These are phyloP conservation scores for Leucaena leucocephala DNA, from an alignment of 306 rosid genomes.

Conservation along the genomic window DNA sequence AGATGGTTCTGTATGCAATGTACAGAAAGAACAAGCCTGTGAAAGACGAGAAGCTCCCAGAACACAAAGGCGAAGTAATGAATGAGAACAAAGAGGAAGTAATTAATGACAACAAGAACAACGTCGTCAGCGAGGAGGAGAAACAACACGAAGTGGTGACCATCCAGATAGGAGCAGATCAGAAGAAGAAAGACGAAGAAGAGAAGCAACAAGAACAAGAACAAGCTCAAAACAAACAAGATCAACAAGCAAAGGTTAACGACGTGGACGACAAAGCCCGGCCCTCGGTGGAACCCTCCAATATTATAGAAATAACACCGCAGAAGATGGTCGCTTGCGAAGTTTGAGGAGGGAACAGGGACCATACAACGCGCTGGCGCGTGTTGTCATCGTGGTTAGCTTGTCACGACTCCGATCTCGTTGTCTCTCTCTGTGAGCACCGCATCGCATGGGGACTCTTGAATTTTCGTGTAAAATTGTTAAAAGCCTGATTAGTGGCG, in stretches of 20 bases:
- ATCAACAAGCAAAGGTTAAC: background rate
- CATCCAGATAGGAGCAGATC: slow-evolving; percentile 20
- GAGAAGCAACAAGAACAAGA: background rate
- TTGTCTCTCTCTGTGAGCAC: background rate
- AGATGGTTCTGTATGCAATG: slow-evolving; percentile 62
- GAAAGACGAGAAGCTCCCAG: slow-evolving; percentile 66
- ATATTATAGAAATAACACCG: background rate
- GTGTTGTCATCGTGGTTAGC: background rate
- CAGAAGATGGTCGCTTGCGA: slow-evolving; percentile 2
- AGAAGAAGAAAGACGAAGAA: slow-evolving; percentile 6
- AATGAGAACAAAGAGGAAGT: slow-evolving; percentile 35
- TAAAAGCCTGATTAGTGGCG: slow-evolving; percentile 1
- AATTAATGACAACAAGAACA: slow-evolving; percentile 22
- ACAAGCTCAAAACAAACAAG: background rate
- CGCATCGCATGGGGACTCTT: background rate
- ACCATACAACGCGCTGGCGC: background rate
- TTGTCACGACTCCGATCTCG: too few relatives aligned
- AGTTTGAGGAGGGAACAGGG: slow-evolving; percentile 15
- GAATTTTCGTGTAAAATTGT: slow-evolving; percentile 33
- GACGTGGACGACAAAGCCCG: background rate
- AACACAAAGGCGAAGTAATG: slow-evolving; percentile 54
- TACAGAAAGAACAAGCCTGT: slow-evolving; percentile 54
- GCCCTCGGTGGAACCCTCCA: background rate
- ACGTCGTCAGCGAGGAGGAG: background rate
- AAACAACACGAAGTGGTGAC: background rate